Percentiles rank a stretch among this genome's conserved stretches.
Conservation (phyloP, 352 stramenopile species). For the Blastocystis sp. region DNA sequence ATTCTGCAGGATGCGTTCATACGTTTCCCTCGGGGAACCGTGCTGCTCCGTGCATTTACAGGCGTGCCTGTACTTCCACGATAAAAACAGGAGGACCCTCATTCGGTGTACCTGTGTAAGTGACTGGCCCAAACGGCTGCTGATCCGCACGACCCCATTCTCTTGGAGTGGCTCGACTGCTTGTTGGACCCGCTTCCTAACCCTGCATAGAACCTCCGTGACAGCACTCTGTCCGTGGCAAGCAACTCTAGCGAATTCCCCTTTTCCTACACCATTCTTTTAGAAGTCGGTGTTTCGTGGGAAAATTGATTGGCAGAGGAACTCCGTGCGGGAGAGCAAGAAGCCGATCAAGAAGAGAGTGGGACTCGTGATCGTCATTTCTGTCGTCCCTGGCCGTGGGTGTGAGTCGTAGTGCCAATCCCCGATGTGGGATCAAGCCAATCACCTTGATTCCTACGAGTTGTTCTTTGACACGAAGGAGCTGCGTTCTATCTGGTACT, state of each 20-base stretch:
- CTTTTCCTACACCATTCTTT: conserved; percentile 11
- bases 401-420: conserved; percentile 1
- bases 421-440: not conserved
- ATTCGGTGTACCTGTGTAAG: conserved; percentile 51
- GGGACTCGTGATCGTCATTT: conserved; percentile 16
- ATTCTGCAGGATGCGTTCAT: not conserved
- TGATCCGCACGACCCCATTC: too few species aligned
- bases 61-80: conserved; percentile 6
- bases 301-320: not conserved
- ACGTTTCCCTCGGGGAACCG: not conserved
- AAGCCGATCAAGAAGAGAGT: conserved; percentile 11
- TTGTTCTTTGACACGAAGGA: conserved; percentile 28
- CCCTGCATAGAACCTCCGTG: not conserved
- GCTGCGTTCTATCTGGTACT: not conserved
- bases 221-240: not conserved
- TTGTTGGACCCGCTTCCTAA: not conserved
- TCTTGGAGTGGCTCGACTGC: not conserved
- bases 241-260: not conserved
- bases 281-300: not conserved
- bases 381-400: not conserved
- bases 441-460: conserved; percentile 2
- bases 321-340: not conserved
- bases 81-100: conserved; percentile 23
- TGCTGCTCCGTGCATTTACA: not conserved
- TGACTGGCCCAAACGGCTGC: not conserved